Percentiles rank a stretch among this genome's conserved stretches.
Conservation (phyloP, 2,329 filamentous ascomycete species). For the Aspergillus phoenicis region DNA sequence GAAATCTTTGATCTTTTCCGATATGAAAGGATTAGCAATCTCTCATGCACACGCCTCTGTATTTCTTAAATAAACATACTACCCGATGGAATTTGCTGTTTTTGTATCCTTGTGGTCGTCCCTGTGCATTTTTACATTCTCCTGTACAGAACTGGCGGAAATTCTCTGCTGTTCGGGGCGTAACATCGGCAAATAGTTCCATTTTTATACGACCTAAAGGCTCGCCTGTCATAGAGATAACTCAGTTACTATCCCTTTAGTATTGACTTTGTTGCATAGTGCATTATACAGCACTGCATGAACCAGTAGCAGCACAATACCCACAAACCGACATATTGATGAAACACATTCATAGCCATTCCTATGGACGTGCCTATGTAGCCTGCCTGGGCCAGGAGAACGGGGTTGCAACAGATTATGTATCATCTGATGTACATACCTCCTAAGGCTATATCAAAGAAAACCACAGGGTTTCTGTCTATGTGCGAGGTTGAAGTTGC, state of each 20-base stretch:
- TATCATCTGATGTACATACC: conserved; percentile 36
- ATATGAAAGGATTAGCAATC: background rate
- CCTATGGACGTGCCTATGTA: background rate
- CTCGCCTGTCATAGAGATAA: conserved; percentile 63
- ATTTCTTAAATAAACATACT: conserved; percentile 54
- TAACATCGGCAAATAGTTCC: conserved; percentile 82
- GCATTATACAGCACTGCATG: background rate
- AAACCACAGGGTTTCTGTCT: conserved; percentile 48
- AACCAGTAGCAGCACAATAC: background rate
- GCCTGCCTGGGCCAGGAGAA: background rate
- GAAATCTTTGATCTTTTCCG: conserved; percentile 79
- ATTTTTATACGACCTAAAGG: conserved; percentile 85
- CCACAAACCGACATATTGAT: background rate
- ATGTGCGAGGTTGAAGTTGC: background rate
- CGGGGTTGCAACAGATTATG: background rate
- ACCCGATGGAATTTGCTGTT: conserved; percentile 92
- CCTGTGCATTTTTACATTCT: conserved; percentile 76
- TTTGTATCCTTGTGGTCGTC: conserved; percentile 89
- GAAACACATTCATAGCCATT: background rate
- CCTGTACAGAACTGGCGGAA: conserved; percentile 97
- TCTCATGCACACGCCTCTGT: background rate
- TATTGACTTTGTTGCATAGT: too few species aligned
- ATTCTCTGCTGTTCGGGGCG: conserved; percentile 90
- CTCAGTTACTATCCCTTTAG: background rate
- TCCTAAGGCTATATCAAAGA: conserved; percentile 52